Evolutionary conservation across 1,284 basidiomycete genomes (phyloP).

Genomic region (Moniliophthora roreri): DNA sequence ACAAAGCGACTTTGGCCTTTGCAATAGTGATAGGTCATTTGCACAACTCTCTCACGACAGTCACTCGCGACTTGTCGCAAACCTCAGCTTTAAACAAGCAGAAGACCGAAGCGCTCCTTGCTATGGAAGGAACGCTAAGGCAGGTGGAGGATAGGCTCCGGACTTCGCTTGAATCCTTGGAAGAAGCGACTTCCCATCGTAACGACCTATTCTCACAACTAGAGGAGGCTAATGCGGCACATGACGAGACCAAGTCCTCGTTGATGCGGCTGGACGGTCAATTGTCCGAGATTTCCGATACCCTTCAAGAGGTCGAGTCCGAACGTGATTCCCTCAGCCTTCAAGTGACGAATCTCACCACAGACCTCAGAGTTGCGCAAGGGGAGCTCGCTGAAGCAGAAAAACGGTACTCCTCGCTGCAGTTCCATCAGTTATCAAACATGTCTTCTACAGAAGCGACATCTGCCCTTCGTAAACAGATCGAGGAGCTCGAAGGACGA

Average conservation of each 20-base stretch:
- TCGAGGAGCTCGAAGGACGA: constrained; percentile 62
- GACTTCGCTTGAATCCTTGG: constrained; percentile 31
- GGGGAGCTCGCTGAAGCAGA: constrained; percentile 55
- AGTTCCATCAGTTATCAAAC: constrained; percentile 59
- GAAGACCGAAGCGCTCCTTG: constrained; percentile 20
- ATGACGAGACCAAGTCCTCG: constrained; percentile 35
- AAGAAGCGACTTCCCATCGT: constrained; percentile 32
- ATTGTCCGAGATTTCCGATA: constrained; percentile 38
- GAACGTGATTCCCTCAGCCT: constrained; percentile 62
- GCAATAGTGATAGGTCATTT: constrained; percentile 37
- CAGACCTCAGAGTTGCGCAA: constrained; percentile 51
- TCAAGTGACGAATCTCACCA: constrained; percentile 59
- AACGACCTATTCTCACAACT: constrained; percentile 32
- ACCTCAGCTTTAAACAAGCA: constrained; percentile 1
- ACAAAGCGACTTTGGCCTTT: constrained; percentile 29
- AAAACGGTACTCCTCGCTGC: constrained; percentile 55
- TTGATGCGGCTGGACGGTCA: constrained; percentile 40
- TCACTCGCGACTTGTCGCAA: neutral
- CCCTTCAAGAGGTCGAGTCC: constrained; percentile 54
- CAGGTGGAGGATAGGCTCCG: constrained; percentile 32
- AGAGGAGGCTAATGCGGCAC: constrained; percentile 29
- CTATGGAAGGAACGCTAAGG: constrained; percentile 20
- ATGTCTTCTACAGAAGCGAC: constrained; percentile 58
- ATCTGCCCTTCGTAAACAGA: constrained; percentile 56
- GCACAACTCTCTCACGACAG: constrained; percentile 17